A percentile compares a stretch with the other conserved stretches of the same genome.
phyloP scores from a whole-genome alignment of 306 rosid species.

The Styphnolobium japonicum region DNA sequence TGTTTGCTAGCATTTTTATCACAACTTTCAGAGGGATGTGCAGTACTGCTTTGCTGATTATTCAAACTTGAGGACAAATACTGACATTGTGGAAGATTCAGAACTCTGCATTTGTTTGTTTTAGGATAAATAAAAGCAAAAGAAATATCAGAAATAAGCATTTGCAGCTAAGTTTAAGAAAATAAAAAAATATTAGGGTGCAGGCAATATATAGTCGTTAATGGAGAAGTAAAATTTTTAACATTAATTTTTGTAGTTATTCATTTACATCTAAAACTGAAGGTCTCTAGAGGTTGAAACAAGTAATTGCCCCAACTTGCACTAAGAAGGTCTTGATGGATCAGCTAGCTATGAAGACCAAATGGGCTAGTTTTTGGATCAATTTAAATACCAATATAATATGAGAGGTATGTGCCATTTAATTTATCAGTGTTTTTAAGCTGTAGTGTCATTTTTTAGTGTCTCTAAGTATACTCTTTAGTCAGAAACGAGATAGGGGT shows the following conservation, averaged over 20 bases:
- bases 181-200: not conserved
- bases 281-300: too few relatives aligned
- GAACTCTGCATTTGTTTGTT: conserved; percentile 47
- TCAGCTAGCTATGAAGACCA: too few relatives aligned
- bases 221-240: not conserved
- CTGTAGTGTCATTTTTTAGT: too few relatives aligned
- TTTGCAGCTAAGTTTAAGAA: not conserved
- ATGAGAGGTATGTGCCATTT: too few relatives aligned
- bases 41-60: conserved; percentile 37
- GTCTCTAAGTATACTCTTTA: too few relatives aligned
- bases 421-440: too few relatives aligned
- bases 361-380: too few relatives aligned
- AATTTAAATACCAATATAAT: too few relatives aligned
- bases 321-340: too few relatives aligned
- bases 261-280: not conserved
- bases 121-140: conserved; percentile 5
- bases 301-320: too few relatives aligned
- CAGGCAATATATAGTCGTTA: not conserved
- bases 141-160: conserved; percentile 1
- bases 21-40: conserved; percentile 31
- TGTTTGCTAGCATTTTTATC: conserved; percentile 42
- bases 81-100: conserved; percentile 74
- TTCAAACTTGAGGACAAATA: conserved; percentile 43
- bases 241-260: not conserved
- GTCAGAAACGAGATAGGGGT: too few relatives aligned